Base-by-base conservation (phyloP, 306 rosid genomes). In the Crotalaria pallida region DNA sequence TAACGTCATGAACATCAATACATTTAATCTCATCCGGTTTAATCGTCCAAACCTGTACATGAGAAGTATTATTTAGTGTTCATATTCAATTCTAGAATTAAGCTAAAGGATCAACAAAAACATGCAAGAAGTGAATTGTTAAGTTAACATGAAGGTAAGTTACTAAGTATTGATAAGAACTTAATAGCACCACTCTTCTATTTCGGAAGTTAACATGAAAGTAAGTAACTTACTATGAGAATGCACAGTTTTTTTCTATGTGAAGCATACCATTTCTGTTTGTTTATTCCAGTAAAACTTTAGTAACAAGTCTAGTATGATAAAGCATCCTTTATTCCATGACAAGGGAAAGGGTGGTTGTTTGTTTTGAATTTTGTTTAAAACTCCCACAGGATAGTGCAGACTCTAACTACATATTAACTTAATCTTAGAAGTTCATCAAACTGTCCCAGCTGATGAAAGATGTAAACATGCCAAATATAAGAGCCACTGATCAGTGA, bases 21-120 rank as follows among this genome's bases (percentile, higher is more conserved):
- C 96, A 88, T 24, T 80, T 87, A 69, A 93, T 87, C 77, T 89
- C 92, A 49, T 87, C 90, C 6, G 80, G 66, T 81, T 85, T 90
- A 48, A 85, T 64, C 0, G 80, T 75, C 97, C 98, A 93, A 33
- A 90, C 83, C 97, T 90, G 76, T 47, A 51, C 50, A 51, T 19
- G 6, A 52, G 55, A 50, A 68, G n/a, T 45, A 31, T 63, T 49
- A 15, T 49, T 81, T 44, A 59, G 50, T 71, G 19, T 31, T 70
- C 38, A 31, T 36, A 52, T 29, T 24, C 34, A 45, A 18, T 29
- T 24, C 23, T 65, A 7, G 31, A 49, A 56, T 69, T 38, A 49
- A 38, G 40, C 49, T 69, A 52, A 22, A 19, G 71, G 58, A 23
- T 31, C 48, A 67, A 68, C 48, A 31, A 34, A 43, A 63, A 45